phyloP scores from a whole-genome alignment of 192 early-diverging fungal species.

The Coemansia guatemalensis region DNA sequence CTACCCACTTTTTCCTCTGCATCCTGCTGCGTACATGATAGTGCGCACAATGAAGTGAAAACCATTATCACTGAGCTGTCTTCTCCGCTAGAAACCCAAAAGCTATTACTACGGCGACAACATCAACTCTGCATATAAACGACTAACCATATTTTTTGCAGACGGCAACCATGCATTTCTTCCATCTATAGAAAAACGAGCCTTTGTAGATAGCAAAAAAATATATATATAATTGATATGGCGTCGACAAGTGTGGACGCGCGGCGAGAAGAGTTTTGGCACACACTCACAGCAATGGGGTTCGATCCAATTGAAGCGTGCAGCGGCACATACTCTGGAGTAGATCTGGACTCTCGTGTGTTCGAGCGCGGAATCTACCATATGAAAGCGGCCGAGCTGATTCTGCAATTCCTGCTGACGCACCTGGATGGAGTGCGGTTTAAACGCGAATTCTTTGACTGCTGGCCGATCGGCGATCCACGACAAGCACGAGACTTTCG shows the following conservation, averaged over 20 bases:
- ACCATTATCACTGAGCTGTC: slow-evolving; percentile 1
- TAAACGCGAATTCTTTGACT: slow-evolving; percentile 52
- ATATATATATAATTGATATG: neutral
- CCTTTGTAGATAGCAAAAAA: slow-evolving; percentile 2
- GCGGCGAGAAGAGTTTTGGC: slow-evolving; percentile 42
- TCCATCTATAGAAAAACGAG: neutral
- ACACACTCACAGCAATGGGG: slow-evolving; percentile 40
- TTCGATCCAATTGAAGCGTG: slow-evolving; percentile 31
- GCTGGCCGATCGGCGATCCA: slow-evolving; percentile 60
- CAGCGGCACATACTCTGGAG: slow-evolving; percentile 42
- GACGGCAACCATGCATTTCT: neutral
- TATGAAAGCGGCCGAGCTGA: slow-evolving; percentile 57
- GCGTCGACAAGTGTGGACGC: slow-evolving; percentile 1
- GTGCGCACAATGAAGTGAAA: neutral
- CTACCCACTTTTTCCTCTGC: neutral
- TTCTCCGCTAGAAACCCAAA: neutral
- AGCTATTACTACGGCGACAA: neutral
- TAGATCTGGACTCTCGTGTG: slow-evolving; percentile 52
- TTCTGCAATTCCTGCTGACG: slow-evolving; percentile 57
- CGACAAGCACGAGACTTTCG: slow-evolving; percentile 60
- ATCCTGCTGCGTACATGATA: neutral
- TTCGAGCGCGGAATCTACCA: slow-evolving; percentile 60
- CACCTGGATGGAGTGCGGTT: slow-evolving; percentile 37
- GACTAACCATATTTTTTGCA: neutral
- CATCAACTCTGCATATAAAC: neutral